Percentiles rank a stretch among this genome's conserved stretches.
Conservation (phyloP, 2,329 filamentous ascomycete genomes). For the Sporothrix protearum region DNA sequence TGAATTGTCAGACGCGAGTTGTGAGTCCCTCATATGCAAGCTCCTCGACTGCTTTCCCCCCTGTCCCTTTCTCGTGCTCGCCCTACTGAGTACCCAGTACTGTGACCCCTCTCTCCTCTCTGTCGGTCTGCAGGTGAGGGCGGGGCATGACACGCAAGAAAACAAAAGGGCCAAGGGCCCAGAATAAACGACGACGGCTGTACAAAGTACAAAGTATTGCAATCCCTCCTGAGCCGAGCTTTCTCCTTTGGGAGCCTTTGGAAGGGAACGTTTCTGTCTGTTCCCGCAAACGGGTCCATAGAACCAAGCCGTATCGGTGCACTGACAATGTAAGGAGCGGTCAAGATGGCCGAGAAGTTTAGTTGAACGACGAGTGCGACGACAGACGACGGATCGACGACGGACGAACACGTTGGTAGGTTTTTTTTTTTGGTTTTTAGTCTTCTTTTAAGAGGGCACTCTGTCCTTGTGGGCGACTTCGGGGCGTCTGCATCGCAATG, state of each 20-base stretch:
- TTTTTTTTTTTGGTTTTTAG: not conserved
- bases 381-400: not conserved
- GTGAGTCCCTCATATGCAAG: not conserved
- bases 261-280: too few relatives aligned
- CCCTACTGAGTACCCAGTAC: too few relatives aligned
- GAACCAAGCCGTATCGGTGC: not conserved
- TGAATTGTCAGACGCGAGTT: too few relatives aligned
- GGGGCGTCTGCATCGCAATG: conserved; percentile 3
- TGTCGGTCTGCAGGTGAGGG: conserved; percentile 15
- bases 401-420: not conserved
- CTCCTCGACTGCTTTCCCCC: not conserved
- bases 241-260: not conserved
- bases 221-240: not conserved
- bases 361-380: not conserved
- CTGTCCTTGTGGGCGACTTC: not conserved
- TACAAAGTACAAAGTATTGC: not conserved
- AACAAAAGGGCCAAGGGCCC: not conserved
- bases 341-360: not conserved
- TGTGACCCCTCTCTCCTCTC: not conserved
- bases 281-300: not conserved
- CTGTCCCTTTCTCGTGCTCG: not conserved
- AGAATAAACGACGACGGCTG: too few relatives aligned
- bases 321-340: conserved; percentile 6
- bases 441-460: too few relatives aligned
- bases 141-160: not conserved